A percentile compares a stretch with the other conserved stretches of the same genome.
phyloP scores from a whole-genome alignment of 257 asterid genomes.

The Datura wrightii region DNA sequence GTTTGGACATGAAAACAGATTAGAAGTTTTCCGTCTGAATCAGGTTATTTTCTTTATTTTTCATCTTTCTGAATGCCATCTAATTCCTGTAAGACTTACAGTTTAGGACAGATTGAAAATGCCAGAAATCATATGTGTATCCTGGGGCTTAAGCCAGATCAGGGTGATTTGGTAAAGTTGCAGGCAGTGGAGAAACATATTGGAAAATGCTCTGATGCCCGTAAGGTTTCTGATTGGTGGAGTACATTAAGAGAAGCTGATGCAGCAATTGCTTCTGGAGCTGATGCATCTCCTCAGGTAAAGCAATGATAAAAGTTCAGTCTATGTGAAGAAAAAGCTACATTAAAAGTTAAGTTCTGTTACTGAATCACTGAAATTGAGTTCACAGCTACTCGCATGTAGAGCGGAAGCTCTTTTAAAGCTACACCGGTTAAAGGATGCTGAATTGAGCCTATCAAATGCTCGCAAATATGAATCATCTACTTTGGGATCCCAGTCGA shows the following conservation, averaged over 20 bases:
- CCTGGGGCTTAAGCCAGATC: conserved; percentile 60
- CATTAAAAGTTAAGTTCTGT: neutral
- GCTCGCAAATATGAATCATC: conserved; percentile 41
- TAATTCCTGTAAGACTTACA: conserved; percentile 49
- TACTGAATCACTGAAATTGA: conserved; percentile 39
- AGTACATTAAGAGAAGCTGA: conserved; percentile 66
- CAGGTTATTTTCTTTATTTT: neutral
- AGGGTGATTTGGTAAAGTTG: conserved; percentile 66
- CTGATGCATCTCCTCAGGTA: conserved; percentile 77
- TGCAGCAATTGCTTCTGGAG: conserved; percentile 75
- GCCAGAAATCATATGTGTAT: conserved; percentile 66
- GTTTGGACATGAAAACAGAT: neutral
- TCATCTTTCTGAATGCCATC: conserved; percentile 36
- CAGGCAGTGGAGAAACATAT: conserved; percentile 69
- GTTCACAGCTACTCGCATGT: conserved; percentile 69
- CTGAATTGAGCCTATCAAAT: conserved; percentile 46
- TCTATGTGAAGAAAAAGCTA: neutral
- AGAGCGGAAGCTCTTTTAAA: conserved; percentile 75
- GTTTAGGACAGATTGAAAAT: conserved; percentile 75
- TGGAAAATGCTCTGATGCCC: conserved; percentile 62
- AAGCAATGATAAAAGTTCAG: neutral
- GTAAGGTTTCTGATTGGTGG: conserved; percentile 71
- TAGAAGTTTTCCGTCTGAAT: neutral
- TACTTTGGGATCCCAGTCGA: conserved; percentile 41
- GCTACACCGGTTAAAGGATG: conserved; percentile 66